Evolutionary conservation across 2,329 filamentous ascomycete genomes (phyloP), one percentile per base, ranked within the genome.

Genomic region (Apiospora arundinis): DNA sequence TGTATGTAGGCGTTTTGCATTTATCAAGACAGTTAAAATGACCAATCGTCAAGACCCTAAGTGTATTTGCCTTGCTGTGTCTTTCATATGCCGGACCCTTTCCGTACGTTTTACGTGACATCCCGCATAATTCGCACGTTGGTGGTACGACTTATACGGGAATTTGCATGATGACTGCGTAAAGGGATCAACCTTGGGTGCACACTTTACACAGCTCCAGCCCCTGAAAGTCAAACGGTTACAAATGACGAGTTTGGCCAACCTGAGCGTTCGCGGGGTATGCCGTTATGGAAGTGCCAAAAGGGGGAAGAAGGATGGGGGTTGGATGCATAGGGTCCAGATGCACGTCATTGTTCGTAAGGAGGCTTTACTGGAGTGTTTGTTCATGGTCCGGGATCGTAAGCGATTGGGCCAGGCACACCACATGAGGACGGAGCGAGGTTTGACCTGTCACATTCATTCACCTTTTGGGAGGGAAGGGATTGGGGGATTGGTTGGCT

Each of bases 1-100:
- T 68, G 66, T 68, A 68, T 48, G 66, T 68, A 68, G 66, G 66
- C 66, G 66, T 68, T 68, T 68, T 68, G 66, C 32, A 68, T 48
- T 68, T 68, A 48, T 25, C 23, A 21, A 45, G 46, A 68, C 66
- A 68, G 66, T 48, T 68, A 23, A 28, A 46, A 40, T 68, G 32
- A 37, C 25, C 44, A 37, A 68, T 63, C 32, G 28, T 63, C 28
- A 40, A 40, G 56, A 63, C 18, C 45, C 65, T n/a, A 32, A 46
- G 37, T 48, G 25, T 16, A 25, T 21, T n/a, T 42, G 28, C 45
- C n/a, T 32, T 12, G 23, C 3, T 37, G 21, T 67, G 40, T n/a
- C 40, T 67, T 18, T 11, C 0, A 1, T n/a, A 45, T 45, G 40
- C 40, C 18, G 5, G 4, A n/a, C 44, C 23, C 8, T 63, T 18